Conservation (phyloP, 805 yeast species). For the Candida vartiovaarae region DNA sequence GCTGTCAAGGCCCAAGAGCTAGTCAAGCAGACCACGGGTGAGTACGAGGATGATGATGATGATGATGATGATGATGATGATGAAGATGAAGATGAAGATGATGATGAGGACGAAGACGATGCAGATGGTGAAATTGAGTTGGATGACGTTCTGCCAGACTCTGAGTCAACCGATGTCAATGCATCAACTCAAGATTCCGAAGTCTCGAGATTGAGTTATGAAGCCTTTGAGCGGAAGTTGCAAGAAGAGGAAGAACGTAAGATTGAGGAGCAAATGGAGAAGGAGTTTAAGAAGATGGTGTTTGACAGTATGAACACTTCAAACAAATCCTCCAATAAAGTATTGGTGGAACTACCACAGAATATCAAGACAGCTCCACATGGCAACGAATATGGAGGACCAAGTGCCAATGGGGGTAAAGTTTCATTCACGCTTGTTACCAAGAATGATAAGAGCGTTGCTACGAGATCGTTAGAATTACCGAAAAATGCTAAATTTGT, state of each 20-base stretch:
- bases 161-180: too few species aligned
- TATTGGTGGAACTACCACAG: constrained; percentile 13
- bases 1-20: constrained; percentile 15
- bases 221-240: constrained; percentile 31
- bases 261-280: constrained; percentile 47
- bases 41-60: constrained; percentile 23
- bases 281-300: constrained; percentile 46
- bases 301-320: constrained; percentile 39
- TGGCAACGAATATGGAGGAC: neutral
- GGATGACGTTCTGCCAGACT: constrained; percentile 13
- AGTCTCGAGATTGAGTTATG: constrained; percentile 28
- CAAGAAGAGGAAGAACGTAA: constrained; percentile 36
- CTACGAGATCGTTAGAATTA: constrained; percentile 38
- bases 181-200: constrained; percentile 6
- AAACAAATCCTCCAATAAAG: constrained; percentile 11
- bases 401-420: constrained; percentile 1
- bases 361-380: constrained; percentile 2
- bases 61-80: constrained; percentile 26
- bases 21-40: constrained; percentile 18
- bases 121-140: constrained; percentile 4
- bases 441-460: constrained; percentile 41
- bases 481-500: constrained; percentile 53
- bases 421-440: constrained; percentile 50
- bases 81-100: constrained; percentile 19
- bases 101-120: constrained; percentile 19